phyloP scores from a whole-genome alignment of 169 alveolate species.

The Plasmodium ovale region DNA sequence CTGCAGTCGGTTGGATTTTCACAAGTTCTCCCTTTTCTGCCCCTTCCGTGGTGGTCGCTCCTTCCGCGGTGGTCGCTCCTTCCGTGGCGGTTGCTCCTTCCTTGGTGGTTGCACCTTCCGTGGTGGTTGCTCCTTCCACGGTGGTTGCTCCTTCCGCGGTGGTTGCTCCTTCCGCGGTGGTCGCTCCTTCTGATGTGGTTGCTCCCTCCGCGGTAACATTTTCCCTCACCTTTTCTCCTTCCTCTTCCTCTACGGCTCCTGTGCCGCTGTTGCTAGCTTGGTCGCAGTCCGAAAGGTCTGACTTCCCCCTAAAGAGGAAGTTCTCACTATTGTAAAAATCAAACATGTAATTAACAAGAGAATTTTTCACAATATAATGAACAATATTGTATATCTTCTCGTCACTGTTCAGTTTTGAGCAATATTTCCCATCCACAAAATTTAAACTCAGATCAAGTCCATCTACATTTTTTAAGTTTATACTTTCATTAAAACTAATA shows the following conservation, averaged over 20 bases:
- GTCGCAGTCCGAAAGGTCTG: neutral
- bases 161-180: neutral
- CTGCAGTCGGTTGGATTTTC: neutral
- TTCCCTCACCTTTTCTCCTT: neutral
- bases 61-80: neutral
- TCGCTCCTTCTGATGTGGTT: neutral
- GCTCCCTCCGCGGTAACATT: neutral
- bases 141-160: neutral
- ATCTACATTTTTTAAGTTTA: conserved; percentile 44
- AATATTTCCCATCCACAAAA: conserved; percentile 54
- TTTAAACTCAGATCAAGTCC: conserved; percentile 41
- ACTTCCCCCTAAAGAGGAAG: conserved; percentile 23
- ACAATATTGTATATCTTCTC: conserved; percentile 52
- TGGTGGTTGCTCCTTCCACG: neutral
- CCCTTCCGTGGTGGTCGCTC: neutral
- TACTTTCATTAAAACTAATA: conserved; percentile 31
- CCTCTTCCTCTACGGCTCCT: neutral
- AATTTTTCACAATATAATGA: conserved; percentile 36
- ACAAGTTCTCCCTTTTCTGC: neutral
- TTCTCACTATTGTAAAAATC: conserved; percentile 47
- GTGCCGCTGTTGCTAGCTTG: neutral
- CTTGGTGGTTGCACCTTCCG: neutral
- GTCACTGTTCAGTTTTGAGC: conserved; percentile 24
- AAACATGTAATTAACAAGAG: conserved; percentile 17
- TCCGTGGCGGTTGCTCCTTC: neutral